Conservation (phyloP, 2,329 filamentous ascomycete species). For the Ophiostoma montium region DNA sequence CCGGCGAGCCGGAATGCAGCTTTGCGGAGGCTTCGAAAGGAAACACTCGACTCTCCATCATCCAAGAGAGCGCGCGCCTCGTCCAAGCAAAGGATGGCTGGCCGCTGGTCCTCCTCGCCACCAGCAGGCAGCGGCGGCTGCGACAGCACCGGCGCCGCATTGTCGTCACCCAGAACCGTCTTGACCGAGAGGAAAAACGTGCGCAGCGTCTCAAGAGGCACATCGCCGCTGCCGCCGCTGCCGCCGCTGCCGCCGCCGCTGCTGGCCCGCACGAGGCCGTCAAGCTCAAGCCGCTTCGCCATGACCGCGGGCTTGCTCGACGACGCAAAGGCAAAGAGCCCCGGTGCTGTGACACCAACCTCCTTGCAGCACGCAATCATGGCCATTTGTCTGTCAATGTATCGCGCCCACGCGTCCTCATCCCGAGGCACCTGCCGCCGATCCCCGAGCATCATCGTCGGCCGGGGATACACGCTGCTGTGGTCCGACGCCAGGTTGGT, state of each 20-base stretch:
- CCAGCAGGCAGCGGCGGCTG: background rate
- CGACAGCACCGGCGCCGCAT: background rate
- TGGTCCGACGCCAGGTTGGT: background rate
- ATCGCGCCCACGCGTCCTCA: background rate
- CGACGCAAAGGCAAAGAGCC: background rate
- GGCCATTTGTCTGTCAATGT: background rate
- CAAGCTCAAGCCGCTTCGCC: background rate
- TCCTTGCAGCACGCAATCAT: background rate
- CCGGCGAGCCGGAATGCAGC: background rate
- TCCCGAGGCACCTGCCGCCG: background rate
- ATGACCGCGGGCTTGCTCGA: background rate
- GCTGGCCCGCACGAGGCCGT: background rate
- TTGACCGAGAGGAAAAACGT: background rate
- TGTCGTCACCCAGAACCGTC: background rate
- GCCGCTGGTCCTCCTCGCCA: no score
- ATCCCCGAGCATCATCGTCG: background rate
- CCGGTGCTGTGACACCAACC: background rate
- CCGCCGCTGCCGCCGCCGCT: background rate
- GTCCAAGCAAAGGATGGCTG: slow-evolving; percentile 1
- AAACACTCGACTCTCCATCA: background rate
- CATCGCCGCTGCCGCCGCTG: background rate
- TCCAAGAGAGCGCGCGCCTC: background rate
- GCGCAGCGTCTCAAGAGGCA: background rate
- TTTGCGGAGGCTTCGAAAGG: slow-evolving; percentile 6
- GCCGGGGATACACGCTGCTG: background rate